Evolutionary conservation across 2,329 filamentous ascomycete species (phyloP).

Genomic region (Tolypocladium guangdongense): DNA sequence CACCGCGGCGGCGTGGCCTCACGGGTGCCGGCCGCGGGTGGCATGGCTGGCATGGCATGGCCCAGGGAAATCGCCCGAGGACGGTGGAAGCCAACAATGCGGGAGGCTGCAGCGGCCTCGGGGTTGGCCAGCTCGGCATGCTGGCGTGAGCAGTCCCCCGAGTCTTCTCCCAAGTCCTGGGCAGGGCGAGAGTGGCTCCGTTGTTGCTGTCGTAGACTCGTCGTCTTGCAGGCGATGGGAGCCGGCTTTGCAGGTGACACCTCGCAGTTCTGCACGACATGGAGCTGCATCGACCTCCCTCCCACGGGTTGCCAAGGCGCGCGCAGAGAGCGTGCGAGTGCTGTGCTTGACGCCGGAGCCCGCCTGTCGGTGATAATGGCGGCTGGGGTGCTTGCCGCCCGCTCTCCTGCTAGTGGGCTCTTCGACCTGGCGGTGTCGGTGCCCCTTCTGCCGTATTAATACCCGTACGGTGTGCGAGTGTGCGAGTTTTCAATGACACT

Average conservation of each 20-base stretch:
- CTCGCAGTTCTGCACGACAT: too few relatives aligned
- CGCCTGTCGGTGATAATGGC: not conserved
- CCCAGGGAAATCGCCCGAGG: not conserved
- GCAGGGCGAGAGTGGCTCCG: not conserved
- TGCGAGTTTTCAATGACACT: not conserved
- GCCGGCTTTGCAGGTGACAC: not conserved
- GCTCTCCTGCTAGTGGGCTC: not conserved
- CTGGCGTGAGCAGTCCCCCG: too few relatives aligned
- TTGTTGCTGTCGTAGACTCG: not conserved
- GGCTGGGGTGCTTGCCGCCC: not conserved
- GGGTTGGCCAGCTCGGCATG: not conserved
- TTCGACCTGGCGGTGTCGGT: not conserved
- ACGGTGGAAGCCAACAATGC: not conserved
- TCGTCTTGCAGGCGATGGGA: not conserved
- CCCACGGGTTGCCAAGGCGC: too few relatives aligned
- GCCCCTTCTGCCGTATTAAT: not conserved
- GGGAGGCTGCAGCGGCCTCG: not conserved
- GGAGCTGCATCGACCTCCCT: too few relatives aligned
- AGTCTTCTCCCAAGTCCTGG: too few relatives aligned
- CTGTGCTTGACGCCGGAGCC: not conserved
- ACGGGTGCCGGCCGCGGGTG: not conserved
- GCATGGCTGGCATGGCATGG: not conserved
- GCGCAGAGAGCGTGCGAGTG: too few relatives aligned
- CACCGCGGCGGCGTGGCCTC: not conserved
- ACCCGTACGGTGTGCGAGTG: not conserved